A percentile compares a stretch with the other conserved stretches of the same genome.
These are phyloP conservation scores for Boletus barrowsii DNA, from an alignment of 768 basidiomycete species.

Conservation along the genomic window DNA sequence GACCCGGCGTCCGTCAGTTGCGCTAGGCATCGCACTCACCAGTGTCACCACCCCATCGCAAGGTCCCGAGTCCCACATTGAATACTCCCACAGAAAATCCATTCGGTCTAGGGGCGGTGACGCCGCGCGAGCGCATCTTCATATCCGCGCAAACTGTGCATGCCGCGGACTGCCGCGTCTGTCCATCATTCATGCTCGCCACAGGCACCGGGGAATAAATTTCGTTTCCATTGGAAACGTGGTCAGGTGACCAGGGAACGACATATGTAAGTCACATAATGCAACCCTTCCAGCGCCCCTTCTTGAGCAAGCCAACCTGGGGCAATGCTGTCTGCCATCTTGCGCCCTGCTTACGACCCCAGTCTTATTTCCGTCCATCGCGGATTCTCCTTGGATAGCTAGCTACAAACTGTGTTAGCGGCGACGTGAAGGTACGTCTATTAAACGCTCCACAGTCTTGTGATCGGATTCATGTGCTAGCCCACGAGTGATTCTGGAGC, in stretches of 20 bases:
- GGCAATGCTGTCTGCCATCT: neutral
- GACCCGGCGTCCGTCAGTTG: neutral
- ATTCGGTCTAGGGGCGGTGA: constrained; percentile 10
- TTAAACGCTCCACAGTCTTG: neutral
- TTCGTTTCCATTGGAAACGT: constrained; percentile 21
- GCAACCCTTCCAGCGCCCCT: neutral
- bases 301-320: neutral
- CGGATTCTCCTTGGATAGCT: too few species aligned
- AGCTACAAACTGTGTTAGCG: neutral
- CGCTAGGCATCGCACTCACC: constrained; percentile 7
- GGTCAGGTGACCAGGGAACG: constrained; percentile 11
- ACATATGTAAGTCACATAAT: too few species aligned
- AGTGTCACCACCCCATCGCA: constrained; percentile 3
- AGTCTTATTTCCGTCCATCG: too few species aligned
- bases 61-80: neutral
- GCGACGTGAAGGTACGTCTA: neutral
- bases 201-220: constrained; percentile 28
- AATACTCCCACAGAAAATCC: constrained; percentile 1
- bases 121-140: constrained; percentile 18
- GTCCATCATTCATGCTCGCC: constrained; percentile 26
- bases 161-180: constrained; percentile 25
- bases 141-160: constrained; percentile 30
- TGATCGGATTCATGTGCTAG: neutral
- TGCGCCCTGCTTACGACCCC: neutral
- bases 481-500: neutral